Evolutionary conservation across 2,329 filamentous ascomycete species (phyloP).

Genomic region (Fusarium musae): DNA sequence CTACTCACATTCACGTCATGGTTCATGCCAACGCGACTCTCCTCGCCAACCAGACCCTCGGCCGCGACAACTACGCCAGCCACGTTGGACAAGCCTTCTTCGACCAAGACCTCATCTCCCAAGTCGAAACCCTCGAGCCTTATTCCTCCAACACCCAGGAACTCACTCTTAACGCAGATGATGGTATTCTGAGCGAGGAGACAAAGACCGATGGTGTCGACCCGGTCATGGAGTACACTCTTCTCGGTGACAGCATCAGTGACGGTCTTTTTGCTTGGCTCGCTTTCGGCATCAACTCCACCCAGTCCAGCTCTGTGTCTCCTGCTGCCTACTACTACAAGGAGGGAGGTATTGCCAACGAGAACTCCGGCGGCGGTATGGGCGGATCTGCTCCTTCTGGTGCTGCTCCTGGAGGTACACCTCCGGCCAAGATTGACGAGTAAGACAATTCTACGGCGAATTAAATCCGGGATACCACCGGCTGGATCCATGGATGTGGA

Average conservation of each 20-base stretch:
- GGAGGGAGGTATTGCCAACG: conserved; percentile 38
- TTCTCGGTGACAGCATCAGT: conserved; percentile 62
- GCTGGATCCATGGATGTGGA: background rate
- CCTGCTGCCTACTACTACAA: conserved; percentile 37
- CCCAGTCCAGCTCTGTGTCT: conserved; percentile 28
- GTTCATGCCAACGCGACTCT: conserved; percentile 53
- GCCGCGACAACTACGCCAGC: conserved; percentile 55
- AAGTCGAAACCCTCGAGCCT: conserved; percentile 61
- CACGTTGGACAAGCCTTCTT: conserved; percentile 75
- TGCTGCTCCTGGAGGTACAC: conserved; percentile 2
- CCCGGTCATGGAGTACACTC: conserved; percentile 68
- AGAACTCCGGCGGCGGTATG: conserved; percentile 26
- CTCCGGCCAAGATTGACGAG: background rate
- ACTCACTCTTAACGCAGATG: conserved; percentile 63
- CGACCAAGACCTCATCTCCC: conserved; percentile 65
- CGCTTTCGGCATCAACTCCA: conserved; percentile 60
- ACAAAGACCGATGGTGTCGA: conserved; percentile 62
- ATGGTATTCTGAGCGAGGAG: conserved; percentile 59
- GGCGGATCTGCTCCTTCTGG: conserved; percentile 15
- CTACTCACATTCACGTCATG: conserved; percentile 60
- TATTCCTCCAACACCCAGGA: conserved; percentile 59
- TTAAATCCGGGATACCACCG: background rate
- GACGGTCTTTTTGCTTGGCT: conserved; percentile 68
- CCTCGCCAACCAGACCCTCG: conserved; percentile 49
- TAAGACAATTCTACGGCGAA: background rate